Conservation (phyloP, 2,329 filamentous ascomycete genomes). For the Aspergillus ustus region DNA sequence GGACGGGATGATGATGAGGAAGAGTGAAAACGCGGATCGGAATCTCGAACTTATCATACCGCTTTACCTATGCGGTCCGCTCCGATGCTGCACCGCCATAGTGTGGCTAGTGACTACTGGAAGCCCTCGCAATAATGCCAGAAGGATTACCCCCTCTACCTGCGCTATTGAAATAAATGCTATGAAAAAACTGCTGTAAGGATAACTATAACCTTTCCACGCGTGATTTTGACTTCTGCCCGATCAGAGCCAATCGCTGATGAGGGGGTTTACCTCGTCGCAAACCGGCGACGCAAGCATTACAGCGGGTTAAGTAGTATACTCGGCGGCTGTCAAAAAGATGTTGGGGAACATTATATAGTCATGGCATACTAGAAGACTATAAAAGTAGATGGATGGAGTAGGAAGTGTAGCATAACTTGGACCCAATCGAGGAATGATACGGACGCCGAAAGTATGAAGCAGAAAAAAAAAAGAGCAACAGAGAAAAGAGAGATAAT, state of each 20-base stretch:
- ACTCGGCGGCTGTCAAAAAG: background rate
- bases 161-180: background rate
- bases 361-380: constrained; percentile 38
- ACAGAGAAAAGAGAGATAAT: constrained; percentile 26
- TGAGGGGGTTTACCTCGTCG: background rate
- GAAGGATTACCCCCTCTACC: background rate
- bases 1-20: constrained; percentile 35
- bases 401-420: constrained; percentile 31
- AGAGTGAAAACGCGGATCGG: constrained; percentile 38
- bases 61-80: constrained; percentile 47
- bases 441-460: constrained; percentile 40
- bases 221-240: background rate
- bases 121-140: background rate
- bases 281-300: background rate
- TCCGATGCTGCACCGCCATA: constrained; percentile 40
- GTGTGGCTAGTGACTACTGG: constrained; percentile 25
- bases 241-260: background rate
- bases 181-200: background rate
- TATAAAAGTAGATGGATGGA: constrained; percentile 20
- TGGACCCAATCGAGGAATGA: constrained; percentile 35
- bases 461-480: constrained; percentile 33
- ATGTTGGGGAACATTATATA: constrained; percentile 37
- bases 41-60: constrained; percentile 31
- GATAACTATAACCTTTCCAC: no score
- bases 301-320: background rate